These are phyloP conservation scores for Pichia sp. DNA, from an alignment of 1,139 yeast species.

Conservation along the genomic window DNA sequence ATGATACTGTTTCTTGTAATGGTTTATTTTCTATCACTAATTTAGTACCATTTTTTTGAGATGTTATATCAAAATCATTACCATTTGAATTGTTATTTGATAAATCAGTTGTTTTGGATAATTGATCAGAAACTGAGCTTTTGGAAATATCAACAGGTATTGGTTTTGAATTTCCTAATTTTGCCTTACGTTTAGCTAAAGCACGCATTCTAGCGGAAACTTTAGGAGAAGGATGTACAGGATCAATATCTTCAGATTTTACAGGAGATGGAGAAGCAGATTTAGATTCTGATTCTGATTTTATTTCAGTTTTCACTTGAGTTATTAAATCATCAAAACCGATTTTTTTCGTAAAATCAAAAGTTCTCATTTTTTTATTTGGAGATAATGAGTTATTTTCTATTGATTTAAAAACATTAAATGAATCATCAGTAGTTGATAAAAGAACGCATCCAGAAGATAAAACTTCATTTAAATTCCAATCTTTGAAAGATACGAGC, in stretches of 20 bases:
- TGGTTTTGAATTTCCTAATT: slow-evolving; percentile 53
- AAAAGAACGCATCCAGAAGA: slow-evolving; percentile 65
- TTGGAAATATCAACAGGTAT: slow-evolving; percentile 72
- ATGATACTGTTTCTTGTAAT: slow-evolving; percentile 51
- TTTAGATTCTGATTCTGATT: slow-evolving; percentile 4
- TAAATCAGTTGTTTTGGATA: slow-evolving; percentile 30
- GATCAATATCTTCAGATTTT: slow-evolving; percentile 3
- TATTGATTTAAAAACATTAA: slow-evolving; percentile 19
- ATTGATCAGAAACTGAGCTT: slow-evolving; percentile 62
- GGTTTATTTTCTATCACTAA: slow-evolving; percentile 77
- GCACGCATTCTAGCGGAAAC: slow-evolving; percentile 80
- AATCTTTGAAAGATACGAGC: slow-evolving; percentile 52
- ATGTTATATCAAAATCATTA: slow-evolving; percentile 53
- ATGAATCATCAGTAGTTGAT: slow-evolving; percentile 58
- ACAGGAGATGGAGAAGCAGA: not conserved
- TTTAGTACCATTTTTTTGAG: slow-evolving; percentile 75
- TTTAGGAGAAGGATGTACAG: slow-evolving; percentile 9
- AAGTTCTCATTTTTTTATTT: slow-evolving; percentile 36
- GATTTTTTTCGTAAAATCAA: slow-evolving; percentile 24
- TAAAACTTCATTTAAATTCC: slow-evolving; percentile 60
- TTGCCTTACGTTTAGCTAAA: slow-evolving; percentile 88
- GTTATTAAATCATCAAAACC: slow-evolving; percentile 23
- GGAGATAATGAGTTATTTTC: slow-evolving; percentile 10
- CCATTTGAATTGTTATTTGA: not conserved
- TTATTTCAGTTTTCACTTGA: slow-evolving; percentile 3